Percentiles rank a stretch among this genome's conserved stretches.
Evolutionary conservation across 805 yeast genomes (phyloP).

Genomic region (Candida stauntonica): DNA sequence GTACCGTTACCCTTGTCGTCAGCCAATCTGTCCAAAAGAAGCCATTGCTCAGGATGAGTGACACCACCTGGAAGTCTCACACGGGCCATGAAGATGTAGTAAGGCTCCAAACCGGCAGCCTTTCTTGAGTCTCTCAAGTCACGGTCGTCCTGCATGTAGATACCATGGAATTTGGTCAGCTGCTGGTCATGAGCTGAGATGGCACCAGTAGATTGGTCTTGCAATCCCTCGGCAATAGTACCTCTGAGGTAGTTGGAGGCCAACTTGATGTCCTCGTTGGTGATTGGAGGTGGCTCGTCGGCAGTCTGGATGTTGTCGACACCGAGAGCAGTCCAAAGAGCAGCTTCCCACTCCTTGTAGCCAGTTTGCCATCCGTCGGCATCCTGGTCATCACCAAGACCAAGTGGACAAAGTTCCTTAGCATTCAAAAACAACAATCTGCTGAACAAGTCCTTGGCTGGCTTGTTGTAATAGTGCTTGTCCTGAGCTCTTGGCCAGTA

Average conservation of each 20-base stretch:
- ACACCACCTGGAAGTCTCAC: conserved; percentile 92
- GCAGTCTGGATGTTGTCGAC: conserved; percentile 77
- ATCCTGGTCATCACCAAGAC: conserved; percentile 95
- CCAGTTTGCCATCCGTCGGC: conserved; percentile 94
- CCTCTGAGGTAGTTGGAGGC: conserved; percentile 88
- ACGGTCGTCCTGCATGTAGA: conserved; percentile 97
- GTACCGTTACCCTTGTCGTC: conserved; percentile 88
- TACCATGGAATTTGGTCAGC: conserved; percentile 95
- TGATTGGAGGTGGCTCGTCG: conserved; percentile 88
- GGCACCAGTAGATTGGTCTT: conserved; percentile 83
- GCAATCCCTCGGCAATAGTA: conserved; percentile 81
- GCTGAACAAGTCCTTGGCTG: conserved; percentile 67
- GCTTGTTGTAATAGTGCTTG: conserved; percentile 89
- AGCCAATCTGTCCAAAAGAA: conserved; percentile 76
- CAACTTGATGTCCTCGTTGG: conserved; percentile 93
- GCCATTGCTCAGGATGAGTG: conserved; percentile 86
- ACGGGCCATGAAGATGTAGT: conserved; percentile 95
- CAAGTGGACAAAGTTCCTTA: conserved; percentile 65
- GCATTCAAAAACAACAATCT: conserved; percentile 71
- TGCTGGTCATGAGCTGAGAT: conserved; percentile 89
- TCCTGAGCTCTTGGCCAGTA: conserved; percentile 99
- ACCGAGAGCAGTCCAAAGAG: conserved; percentile 83
- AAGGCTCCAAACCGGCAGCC: conserved; percentile 90
- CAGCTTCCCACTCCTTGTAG: conserved; percentile 81
- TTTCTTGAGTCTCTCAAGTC: conserved; percentile 92